Conservation (phyloP, 148 eudicot genomes). For the Chenopodium suecicum region DNA sequence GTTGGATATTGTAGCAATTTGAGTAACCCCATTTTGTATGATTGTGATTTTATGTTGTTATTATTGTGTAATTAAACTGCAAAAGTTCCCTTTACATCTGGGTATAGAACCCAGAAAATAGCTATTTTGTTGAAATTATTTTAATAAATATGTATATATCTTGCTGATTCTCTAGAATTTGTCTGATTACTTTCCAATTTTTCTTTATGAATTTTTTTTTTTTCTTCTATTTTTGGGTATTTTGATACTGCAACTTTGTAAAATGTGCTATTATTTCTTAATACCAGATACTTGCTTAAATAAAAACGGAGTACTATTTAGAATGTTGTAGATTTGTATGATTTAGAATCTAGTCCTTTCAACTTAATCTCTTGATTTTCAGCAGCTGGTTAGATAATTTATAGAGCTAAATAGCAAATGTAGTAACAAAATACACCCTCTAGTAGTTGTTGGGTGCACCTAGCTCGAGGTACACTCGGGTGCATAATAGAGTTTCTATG, state of each 20-base stretch:
- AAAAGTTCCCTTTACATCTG: neutral
- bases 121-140: neutral
- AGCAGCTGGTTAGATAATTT: neutral
- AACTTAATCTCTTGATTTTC: neutral
- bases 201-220: neutral
- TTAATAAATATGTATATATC: neutral
- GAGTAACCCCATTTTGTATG: constrained; percentile 1
- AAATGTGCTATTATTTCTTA: neutral
- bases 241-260: neutral
- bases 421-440: neutral
- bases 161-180: neutral
- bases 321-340: neutral
- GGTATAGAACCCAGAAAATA: neutral
- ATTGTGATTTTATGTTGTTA: neutral
- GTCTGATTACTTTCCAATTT: neutral
- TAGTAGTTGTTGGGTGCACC: too few relatives aligned
- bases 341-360: too few relatives aligned
- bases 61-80: neutral
- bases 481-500: too few relatives aligned
- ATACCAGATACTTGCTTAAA: neutral
- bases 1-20: neutral
- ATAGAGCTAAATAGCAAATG: neutral
- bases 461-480: too few relatives aligned
- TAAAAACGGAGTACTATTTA: neutral
- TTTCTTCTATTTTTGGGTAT: too few relatives aligned